Conservation (phyloP, 805 yeast genomes). For the Kodamaea hsintzibuensis region DNA sequence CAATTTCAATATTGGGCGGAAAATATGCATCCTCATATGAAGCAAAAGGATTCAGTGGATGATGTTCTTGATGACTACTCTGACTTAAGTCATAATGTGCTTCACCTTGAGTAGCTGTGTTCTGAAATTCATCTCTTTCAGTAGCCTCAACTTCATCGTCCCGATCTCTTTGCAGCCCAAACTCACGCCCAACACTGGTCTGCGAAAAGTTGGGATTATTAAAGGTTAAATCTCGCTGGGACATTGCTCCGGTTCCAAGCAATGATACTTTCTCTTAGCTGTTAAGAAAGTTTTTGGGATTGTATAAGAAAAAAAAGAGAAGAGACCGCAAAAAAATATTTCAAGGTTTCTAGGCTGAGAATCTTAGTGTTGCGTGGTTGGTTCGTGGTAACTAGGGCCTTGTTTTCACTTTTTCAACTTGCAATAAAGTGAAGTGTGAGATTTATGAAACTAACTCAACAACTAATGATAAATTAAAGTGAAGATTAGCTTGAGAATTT, state of each 20-base stretch:
- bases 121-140: background rate
- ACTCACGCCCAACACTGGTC: background rate
- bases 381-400: no score
- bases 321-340: background rate
- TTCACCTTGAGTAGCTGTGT: background rate
- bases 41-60: slow-evolving; percentile 17
- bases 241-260: slow-evolving; percentile 12
- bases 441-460: no score
- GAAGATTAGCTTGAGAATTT: background rate
- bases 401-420: no score
- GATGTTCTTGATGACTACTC: background rate
- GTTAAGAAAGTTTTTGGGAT: background rate
- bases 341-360: background rate
- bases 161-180: background rate
- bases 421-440: no score
- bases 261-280: background rate
- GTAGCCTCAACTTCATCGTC: background rate
- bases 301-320: background rate
- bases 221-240: slow-evolving; percentile 35
- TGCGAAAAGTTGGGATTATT: slow-evolving; percentile 20
- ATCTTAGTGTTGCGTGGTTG: background rate
- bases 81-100: background rate
- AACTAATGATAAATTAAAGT: no score
- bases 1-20: background rate
- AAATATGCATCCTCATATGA: slow-evolving; percentile 1